phyloP scores from a whole-genome alignment of 2,329 filamentous ascomycete species.

The Sporothrix protearum region DNA sequence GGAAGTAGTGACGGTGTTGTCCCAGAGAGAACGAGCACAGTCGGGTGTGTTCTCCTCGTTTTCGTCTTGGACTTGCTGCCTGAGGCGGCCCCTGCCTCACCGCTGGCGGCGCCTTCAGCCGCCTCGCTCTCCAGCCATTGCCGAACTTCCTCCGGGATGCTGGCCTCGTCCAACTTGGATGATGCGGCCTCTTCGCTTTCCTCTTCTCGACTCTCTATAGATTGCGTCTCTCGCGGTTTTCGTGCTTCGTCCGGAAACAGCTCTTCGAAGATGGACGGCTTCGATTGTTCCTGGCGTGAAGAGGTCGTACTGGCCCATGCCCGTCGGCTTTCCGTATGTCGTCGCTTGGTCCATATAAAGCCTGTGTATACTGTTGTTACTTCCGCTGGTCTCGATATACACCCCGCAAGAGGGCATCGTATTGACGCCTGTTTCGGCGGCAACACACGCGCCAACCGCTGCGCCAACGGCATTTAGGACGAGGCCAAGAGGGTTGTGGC shows the following conservation, averaged over 20 bases:
- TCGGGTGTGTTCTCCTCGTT: constrained; percentile 22
- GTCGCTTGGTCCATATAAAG: background rate
- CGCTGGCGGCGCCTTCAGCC: background rate
- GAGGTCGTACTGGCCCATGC: background rate
- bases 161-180: background rate
- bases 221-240: background rate
- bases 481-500: background rate
- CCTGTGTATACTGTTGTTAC: background rate
- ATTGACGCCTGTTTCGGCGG: background rate
- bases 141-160: constrained; percentile 19
- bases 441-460: constrained; percentile 17
- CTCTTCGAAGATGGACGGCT: constrained; percentile 26
- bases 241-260: constrained; percentile 25
- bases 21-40: constrained; percentile 54
- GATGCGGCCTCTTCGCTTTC: background rate
- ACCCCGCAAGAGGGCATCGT: background rate
- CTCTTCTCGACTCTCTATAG: background rate
- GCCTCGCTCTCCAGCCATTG: constrained; percentile 24
- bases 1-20: constrained; percentile 58
- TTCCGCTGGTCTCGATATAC: background rate
- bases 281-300: background rate
- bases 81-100: background rate
- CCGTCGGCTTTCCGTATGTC: background rate
- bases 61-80: too few relatives aligned
- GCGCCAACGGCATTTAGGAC: constrained; percentile 19